Percentiles rank a stretch among this genome's conserved stretches.
Conservation (phyloP, 305 asterid genomes). For the Fraxinus albicans region DNA sequence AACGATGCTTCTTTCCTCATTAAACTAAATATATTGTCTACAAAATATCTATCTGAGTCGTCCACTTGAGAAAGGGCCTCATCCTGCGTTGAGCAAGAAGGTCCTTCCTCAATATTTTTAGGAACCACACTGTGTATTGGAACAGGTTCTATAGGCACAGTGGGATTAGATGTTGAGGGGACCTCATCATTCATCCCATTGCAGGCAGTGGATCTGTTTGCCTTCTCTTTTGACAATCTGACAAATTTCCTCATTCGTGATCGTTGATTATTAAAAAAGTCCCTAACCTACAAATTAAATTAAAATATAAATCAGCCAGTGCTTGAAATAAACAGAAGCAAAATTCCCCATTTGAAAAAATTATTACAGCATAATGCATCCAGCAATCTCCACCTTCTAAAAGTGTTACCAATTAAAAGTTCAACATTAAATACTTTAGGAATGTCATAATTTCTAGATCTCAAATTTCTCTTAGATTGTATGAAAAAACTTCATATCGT, state of each 20-base stretch:
- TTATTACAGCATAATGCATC: not conserved
- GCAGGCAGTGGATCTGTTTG: constrained; percentile 41
- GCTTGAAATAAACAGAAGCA: not conserved
- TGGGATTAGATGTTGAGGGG: constrained; percentile 39
- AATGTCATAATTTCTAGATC: not conserved
- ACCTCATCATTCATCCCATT: constrained; percentile 41
- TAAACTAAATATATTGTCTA: constrained; percentile 62
- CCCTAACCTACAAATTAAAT: constrained; percentile 61
- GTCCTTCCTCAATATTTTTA: constrained; percentile 48
- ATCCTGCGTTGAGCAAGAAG: constrained; percentile 52
- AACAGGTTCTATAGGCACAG: constrained; percentile 48
- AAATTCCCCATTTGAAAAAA: not conserved
- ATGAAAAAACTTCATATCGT: not conserved
- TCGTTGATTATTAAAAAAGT: constrained; percentile 74
- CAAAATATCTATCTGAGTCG: constrained; percentile 60
- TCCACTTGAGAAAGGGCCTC: constrained; percentile 52
- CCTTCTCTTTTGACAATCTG: constrained; percentile 66
- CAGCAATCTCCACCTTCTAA: not conserved
- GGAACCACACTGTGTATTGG: constrained; percentile 62
- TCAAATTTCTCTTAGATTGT: not conserved
- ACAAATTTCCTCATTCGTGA: constrained; percentile 77
- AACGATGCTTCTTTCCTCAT: constrained; percentile 91
- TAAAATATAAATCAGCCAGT: not conserved
- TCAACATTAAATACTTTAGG: not conserved
- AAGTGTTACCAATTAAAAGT: not conserved